A percentile compares a stretch with the other conserved stretches of the same genome.
These are phyloP conservation scores for Nigrograna mackinnonii DNA, from an alignment of 2,329 filamentous ascomycete species.

Conservation along the genomic window DNA sequence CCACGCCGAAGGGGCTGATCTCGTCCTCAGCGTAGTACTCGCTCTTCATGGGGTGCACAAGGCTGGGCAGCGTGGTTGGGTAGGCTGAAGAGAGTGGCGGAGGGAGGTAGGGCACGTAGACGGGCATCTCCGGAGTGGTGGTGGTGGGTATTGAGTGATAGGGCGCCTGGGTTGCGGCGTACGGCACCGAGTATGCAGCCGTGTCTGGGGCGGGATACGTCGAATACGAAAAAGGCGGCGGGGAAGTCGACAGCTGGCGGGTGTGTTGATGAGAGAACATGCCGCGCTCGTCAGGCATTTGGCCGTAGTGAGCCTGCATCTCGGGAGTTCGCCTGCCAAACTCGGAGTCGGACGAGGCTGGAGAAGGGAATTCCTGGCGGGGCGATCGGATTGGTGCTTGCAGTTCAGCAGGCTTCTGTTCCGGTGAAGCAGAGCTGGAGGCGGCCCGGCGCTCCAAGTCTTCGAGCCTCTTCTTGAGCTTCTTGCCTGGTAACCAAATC, in stretches of 20 bases:
- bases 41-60: slow-evolving; percentile 66
- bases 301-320: slow-evolving; percentile 44
- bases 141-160: slow-evolving; percentile 44
- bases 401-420: slow-evolving; percentile 60
- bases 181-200: slow-evolving; percentile 61
- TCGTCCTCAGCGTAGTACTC: slow-evolving; percentile 64
- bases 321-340: slow-evolving; percentile 32
- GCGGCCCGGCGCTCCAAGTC: slow-evolving; percentile 81
- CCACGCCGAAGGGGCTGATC: slow-evolving; percentile 69
- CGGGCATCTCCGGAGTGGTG: slow-evolving; percentile 41
- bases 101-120: slow-evolving; percentile 62
- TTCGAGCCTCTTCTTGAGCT: slow-evolving; percentile 87
- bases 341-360: slow-evolving; percentile 39
- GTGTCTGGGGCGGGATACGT: slow-evolving; percentile 70
- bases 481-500: slow-evolving; percentile 69
- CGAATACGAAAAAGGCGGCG: slow-evolving; percentile 70
- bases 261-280: slow-evolving; percentile 70
- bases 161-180: slow-evolving; percentile 45
- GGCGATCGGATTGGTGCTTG: slow-evolving; percentile 42
- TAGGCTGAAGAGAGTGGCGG: slow-evolving; percentile 47
- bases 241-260: slow-evolving; percentile 71
- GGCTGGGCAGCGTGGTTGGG: slow-evolving; percentile 65
- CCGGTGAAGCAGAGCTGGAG: slow-evolving; percentile 62
- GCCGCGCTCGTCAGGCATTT: slow-evolving; percentile 67
- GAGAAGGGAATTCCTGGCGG: slow-evolving; percentile 40